These are phyloP conservation scores for Schizosaccharomyces octosporus DNA, from an alignment of 805 yeast species.

Conservation along the genomic window DNA sequence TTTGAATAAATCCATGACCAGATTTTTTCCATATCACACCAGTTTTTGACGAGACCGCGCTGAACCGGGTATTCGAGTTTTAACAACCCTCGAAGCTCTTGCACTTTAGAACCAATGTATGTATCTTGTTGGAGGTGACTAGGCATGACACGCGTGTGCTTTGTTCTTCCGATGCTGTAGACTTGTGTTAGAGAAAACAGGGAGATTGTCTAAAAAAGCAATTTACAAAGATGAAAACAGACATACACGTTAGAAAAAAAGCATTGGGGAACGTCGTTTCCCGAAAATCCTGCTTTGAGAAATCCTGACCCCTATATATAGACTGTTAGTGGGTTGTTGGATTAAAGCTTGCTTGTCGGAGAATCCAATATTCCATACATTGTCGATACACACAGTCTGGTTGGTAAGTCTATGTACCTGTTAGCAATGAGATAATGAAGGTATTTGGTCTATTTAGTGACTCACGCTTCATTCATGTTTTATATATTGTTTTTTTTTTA, in stretches of 20 bases:
- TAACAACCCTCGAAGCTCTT: conserved; percentile 52
- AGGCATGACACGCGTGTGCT: conserved; percentile 64
- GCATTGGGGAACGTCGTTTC: conserved; percentile 57
- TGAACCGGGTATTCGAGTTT: conserved; percentile 44
- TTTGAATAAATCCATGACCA: conserved; percentile 43
- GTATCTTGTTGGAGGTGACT: conserved; percentile 38
- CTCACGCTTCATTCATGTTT: too few species aligned
- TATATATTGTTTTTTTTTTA: too few species aligned
- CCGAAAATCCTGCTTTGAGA: conserved; percentile 78
- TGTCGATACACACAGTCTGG: conserved; percentile 58
- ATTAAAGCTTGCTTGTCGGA: not conserved
- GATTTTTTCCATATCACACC: conserved; percentile 66
- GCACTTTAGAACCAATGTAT: conserved; percentile 50
- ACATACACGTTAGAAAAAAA: conserved; percentile 29
- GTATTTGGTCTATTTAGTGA: too few species aligned
- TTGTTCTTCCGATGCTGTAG: conserved; percentile 43
- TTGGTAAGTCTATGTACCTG: conserved; percentile 14
- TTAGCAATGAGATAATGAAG: not conserved
- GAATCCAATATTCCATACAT: conserved; percentile 15
- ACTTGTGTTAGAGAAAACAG: not conserved
- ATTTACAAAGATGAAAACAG: too few species aligned
- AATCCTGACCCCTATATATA: conserved; percentile 43
- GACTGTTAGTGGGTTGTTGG: not conserved
- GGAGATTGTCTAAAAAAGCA: not conserved
- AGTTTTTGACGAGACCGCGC: conserved; percentile 56